phyloP scores from a whole-genome alignment of 2,329 filamentous ascomycete species.

The Xylaria arbuscula region DNA sequence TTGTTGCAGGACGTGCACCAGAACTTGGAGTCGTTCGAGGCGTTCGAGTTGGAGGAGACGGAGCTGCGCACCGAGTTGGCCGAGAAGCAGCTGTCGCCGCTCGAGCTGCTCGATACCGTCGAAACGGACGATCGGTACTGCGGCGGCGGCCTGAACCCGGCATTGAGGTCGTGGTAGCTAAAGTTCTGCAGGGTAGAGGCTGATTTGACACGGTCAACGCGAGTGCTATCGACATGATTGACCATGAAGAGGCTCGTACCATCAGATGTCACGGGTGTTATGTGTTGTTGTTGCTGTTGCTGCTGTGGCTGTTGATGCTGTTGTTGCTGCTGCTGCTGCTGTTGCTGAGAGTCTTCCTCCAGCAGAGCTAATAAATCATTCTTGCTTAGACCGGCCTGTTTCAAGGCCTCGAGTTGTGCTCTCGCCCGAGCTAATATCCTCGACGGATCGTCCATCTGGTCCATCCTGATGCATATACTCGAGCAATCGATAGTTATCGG shows the following conservation, averaged over 20 bases:
- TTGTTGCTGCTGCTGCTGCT: conserved; percentile 31
- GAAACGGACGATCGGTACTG: conserved; percentile 49
- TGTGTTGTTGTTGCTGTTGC: conserved; percentile 33
- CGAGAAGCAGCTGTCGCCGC: conserved; percentile 50
- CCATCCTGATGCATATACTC: conserved; percentile 19
- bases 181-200: conserved; percentile 44
- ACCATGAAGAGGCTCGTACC: conserved; percentile 36
- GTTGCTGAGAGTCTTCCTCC: conserved; percentile 44
- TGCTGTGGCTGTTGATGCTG: conserved; percentile 26
- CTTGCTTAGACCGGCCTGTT: conserved; percentile 50
- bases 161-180: conserved; percentile 46
- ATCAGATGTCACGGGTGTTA: conserved; percentile 37
- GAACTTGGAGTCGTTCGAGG: conserved; percentile 46
- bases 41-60: conserved; percentile 44
- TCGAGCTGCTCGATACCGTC: conserved; percentile 49
- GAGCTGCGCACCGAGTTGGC: conserved; percentile 48
- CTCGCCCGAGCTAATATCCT: conserved; percentile 49
- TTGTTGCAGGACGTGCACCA: conserved; percentile 66
- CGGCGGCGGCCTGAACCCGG: conserved; percentile 38
- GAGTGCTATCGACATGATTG: conserved; percentile 7
- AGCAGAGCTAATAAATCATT: conserved; percentile 48
- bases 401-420: conserved; percentile 50
- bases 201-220: conserved; percentile 31
- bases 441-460: conserved; percentile 49
- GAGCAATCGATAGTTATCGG: not conserved